Percentiles rank a stretch among this genome's conserved stretches.
phyloP scores from a whole-genome alignment of 495 filamentous ascomycete species.

The Collariella sp. region DNA sequence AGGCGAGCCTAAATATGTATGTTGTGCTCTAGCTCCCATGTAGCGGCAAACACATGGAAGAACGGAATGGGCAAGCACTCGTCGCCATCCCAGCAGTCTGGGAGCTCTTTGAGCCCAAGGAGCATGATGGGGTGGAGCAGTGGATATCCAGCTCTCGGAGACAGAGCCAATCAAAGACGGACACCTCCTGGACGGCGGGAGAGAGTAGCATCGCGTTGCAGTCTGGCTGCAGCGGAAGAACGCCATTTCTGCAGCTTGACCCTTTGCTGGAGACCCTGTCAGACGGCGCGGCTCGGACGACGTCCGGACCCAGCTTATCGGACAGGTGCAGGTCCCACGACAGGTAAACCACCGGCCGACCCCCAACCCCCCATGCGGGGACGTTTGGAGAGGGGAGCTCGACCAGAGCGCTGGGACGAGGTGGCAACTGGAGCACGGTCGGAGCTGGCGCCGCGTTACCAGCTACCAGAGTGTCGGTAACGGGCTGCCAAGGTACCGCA shows the following conservation, averaged over 20 bases:
- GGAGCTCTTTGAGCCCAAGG: not conserved
- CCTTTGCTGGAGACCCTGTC: conserved; percentile 12
- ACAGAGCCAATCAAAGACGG: conserved; percentile 18
- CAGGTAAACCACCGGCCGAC: conserved; percentile 9
- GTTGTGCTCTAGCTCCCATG: not conserved
- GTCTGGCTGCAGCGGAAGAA: conserved; percentile 16
- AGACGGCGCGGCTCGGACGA: conserved; percentile 7
- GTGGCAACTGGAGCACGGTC: not conserved
- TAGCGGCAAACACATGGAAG: not conserved
- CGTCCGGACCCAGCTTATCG: conserved; percentile 12
- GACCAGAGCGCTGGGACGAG: conserved; percentile 11
- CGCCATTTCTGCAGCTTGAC: conserved; percentile 24
- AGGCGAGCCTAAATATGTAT: not conserved
- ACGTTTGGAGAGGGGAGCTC: conserved; percentile 1
- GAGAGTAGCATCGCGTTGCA: conserved; percentile 10
- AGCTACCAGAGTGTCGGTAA: conserved; percentile 12
- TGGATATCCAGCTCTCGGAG: conserved; percentile 10
- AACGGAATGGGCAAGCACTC: not conserved
- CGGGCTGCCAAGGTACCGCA: not conserved
- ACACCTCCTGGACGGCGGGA: conserved; percentile 12
- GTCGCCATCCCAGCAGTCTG: not conserved
- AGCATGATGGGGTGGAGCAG: conserved; percentile 15
- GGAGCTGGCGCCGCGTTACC: conserved; percentile 3
- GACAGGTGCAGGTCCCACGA: conserved; percentile 1
- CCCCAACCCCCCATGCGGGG: conserved; percentile 1